Base-by-base conservation (phyloP, 306 rosid genomes). In the Mucuna pruriens region DNA sequence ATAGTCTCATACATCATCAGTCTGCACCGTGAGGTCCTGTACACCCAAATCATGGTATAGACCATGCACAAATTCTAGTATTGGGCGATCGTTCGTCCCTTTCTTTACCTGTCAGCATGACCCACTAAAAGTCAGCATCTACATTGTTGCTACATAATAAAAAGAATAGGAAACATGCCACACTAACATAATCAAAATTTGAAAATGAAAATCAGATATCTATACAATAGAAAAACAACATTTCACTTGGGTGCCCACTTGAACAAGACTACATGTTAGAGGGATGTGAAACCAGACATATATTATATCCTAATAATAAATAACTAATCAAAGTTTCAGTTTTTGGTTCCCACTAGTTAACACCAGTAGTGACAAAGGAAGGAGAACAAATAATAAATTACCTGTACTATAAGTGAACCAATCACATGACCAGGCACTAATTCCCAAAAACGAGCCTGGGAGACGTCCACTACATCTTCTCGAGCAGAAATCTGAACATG, bases 391-490 rank as follows among this genome's bases (percentile, higher is more conserved):
- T 23, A 60, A 36, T 40, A 15, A 51, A 75, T 54, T 58, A 85
- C 98, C 99, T 82, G 92, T 80, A 93, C 68, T 42, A 91, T 77
- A 64, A 95, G 81, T 62, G 94, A 95, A 72, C 97, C 98, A 79
- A 92, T 90, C 74, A 89, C 94, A 72, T 89, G 92, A 82, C 98
- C 98, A 6, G 99, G 99, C 85, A 95, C 97, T 73, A 90, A 76
- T 82, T 93, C 99, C 99, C 98, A 96, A 82, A 96, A 96, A 34
- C 94, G 97, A 51, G 92, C 91, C 76, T 86, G 91, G 54, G 92
- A 77, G 74, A 96, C 91, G 85, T 93, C 98, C 63, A 88, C 25
- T 51, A 88, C 89, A 77, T 93, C 99, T 86, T 93, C 98, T 0
- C 45, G 90, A 61, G 97, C 90, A 80, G 89, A 15, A 81, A 93